Base-by-base conservation (phyloP, 192 early-diverging fungal species). In the Linnemannia zychae region DNA sequence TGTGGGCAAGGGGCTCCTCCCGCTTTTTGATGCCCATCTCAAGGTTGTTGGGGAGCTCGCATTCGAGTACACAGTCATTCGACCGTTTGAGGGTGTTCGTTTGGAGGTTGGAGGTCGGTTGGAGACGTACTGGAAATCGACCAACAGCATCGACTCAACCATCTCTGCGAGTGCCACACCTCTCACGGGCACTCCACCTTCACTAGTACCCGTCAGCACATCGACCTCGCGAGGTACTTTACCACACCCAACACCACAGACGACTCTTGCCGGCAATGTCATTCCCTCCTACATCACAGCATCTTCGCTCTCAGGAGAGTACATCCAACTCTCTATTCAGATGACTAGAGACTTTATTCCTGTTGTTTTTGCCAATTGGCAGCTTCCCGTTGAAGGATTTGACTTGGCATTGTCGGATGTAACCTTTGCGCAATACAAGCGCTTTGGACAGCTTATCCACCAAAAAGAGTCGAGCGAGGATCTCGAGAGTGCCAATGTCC, bases 111-210 rank as follows among this genome's bases (percentile, higher is more conserved):
- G 97, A 24, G 99, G 99, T 31, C 94, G 94, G 50, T 94, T 99
- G 34, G 97, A 98, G 80, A 99, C 99, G 0, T 99, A 99, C 84
- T 99, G 99, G 99, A 99, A 99, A 89, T 95, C 97, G 16, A 98
- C 97, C 3, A 95, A 95, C 78, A 94, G 95, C 37, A 74, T 93
- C 16, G 75, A 82, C 18, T 81, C 89, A 22, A 65, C 68, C 37
- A 52, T 72, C 7, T 79, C 88, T 7, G 46, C 86, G 4, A 24
- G 76, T 3, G 50, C 81, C 3, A 73, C 87, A 48, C 44, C 81
- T 22, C 47, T 75, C 2, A 63, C 65, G n/a, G 46, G 47, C 13
- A 47, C 70, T 15, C 57, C 57, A 31, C 76, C 69, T 1, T 50
- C 77, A 17, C 34, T 78, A 4, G 44, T 66, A 17, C 80, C 88